Base-by-base conservation (phyloP, 352 stramenopile genomes). In the Phytophthora pistaciae region DNA sequence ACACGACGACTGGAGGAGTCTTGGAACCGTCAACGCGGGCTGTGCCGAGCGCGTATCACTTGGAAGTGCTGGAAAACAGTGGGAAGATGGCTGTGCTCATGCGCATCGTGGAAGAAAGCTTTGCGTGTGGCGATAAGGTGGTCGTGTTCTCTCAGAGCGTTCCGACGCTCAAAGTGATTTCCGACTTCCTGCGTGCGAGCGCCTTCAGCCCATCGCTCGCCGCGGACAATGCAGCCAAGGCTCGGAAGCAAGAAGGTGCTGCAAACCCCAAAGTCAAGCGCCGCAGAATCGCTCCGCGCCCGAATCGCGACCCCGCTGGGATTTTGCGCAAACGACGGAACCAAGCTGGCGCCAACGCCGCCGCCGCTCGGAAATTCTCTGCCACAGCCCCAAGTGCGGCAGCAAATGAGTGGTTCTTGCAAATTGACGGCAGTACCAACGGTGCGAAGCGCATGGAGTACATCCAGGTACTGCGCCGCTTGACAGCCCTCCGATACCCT, bases 81-180 rank as follows among this genome's bases (percentile, higher is more conserved):
- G 87, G 87, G 9, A 96, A 96, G 58, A 94, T 96, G 86, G 83
- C 75, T 1, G 76, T 94, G 44, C 72, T 96, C 33, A 80, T 96
- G 75, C 70, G 68, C 18, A 91, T 96, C 42, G 75, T 96, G 38
- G 70, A 91, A 57, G 79, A 94, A 55, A 94, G 87, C 60, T 92
- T 91, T 33, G 64, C 76, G 4, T 82, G 83, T 25, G 87, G 84
- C 16, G 91, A 97, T 54, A 97, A 96, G 56, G 82, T 96, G 14
- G 86, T 96, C 18, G 86, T 97, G 8, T 97, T 97, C 56, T 96
- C 90, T 7, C 91, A 97, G 64, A 96, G 89, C 50, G 85, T 97
- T 31, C 82, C 86, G 44, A 97, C 89, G 1, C 76, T 97, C 16
- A 91, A 95, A 57, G 71, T 94, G 14, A 92, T 97, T 23, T 78